Evolutionary conservation across 148 eudicot genomes (phyloP).

Genomic region (Pharnaceum exiguum): DNA sequence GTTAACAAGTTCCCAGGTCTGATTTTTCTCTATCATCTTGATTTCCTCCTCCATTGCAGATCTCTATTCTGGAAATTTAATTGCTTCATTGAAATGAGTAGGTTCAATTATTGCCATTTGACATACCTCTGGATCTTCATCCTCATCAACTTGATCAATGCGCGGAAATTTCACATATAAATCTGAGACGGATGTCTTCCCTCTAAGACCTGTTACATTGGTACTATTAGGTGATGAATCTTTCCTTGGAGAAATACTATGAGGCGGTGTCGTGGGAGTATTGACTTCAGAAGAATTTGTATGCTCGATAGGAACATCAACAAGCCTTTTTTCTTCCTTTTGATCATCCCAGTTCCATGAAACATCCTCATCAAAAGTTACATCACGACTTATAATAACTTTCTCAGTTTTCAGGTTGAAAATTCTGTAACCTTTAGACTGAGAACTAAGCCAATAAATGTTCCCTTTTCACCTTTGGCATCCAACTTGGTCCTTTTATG

Average conservation of each 20-base stretch:
- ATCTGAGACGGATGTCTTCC: background rate
- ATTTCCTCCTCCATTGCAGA: conserved; percentile 15
- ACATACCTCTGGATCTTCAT: background rate
- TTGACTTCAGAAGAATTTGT: background rate
- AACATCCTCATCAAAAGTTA: conserved; percentile 5
- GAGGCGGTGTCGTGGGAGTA: background rate
- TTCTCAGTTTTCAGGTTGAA: background rate
- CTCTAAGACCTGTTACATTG: too few species aligned
- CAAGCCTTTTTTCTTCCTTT: background rate
- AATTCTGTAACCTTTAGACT: conserved; percentile 16
- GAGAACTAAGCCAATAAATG: conserved; percentile 2
- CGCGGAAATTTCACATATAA: background rate
- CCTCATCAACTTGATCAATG: background rate
- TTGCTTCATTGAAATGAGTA: background rate
- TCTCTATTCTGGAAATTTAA: background rate
- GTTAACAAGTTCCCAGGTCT: conserved; percentile 6
- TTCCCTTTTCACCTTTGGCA: background rate
- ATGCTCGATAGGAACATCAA: background rate
- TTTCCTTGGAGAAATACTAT: background rate
- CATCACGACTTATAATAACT: conserved; percentile 1
- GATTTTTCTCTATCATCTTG: conserved; percentile 1
- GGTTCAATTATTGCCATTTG: conserved; percentile 9
- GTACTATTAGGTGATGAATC: background rate
- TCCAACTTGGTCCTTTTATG: conserved; percentile 13
- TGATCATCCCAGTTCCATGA: conserved; percentile 11